Base-by-base conservation (phyloP, 2,329 filamentous ascomycete genomes). In the Daldinia eschscholtzii region DNA sequence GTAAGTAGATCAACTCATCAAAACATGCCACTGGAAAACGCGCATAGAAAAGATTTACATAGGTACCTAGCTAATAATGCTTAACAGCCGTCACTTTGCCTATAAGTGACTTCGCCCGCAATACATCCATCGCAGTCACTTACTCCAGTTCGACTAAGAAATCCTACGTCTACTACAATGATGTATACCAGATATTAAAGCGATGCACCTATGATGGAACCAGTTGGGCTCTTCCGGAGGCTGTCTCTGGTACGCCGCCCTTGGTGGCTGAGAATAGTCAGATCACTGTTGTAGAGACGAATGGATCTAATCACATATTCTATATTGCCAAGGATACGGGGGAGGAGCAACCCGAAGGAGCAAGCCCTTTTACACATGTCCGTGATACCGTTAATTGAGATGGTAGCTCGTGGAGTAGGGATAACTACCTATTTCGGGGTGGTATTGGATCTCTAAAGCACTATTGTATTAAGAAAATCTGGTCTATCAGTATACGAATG, bases 241-340 rank as follows among this genome's bases (percentile, higher is more conserved):
- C 13, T 20, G 10, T 48, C 23, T 2, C 23, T 7, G 13, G 6
- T 20, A 12, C 44, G 10, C 44, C 44, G 10, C 44, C 23, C 23
- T 6, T 28, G 12, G 44, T 48, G 13, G 44, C 44, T 7, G 44
- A 48, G 44, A 48, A 48, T 7, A 48, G 44, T 6, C 44, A 48
- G 44, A 28, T 48, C 23, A 28, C 44, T 23, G 23, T 48, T 48
- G 12, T 20, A 2, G 18, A 48, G 44, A 23, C 44, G 7, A 48
- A 48, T 26, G 44, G 44, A 5, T 48, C 12, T 15, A 48, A 48
- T 26, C 44, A 48, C 12, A 13, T 48, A 48, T 48, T 48, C 23
- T 48, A 48, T 20, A 48, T 48, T 28, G 23, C 44, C 26, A 48
- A 48, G 44, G 23, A 48, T 13, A 28, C 13, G 44, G 44, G 44